Evolutionary conservation across 2,329 filamentous ascomycete genomes (phyloP).

Genomic region (Bipolaris victoriae): DNA sequence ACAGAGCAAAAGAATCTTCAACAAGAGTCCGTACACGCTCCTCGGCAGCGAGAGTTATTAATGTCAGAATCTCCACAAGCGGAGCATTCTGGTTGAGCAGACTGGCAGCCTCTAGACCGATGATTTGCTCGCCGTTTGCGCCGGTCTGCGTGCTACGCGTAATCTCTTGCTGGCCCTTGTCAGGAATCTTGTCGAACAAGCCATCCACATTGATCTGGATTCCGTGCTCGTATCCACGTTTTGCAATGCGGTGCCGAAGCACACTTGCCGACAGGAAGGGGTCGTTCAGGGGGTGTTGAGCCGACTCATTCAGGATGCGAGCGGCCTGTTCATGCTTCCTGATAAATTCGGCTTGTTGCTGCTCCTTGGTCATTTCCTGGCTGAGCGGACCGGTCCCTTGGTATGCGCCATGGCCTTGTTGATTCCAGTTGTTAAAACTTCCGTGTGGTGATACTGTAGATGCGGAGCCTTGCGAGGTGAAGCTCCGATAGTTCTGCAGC

Average conservation of each 20-base stretch:
- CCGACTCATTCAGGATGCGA: conserved; percentile 63
- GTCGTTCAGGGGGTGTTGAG: conserved; percentile 73
- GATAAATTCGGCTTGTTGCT: conserved; percentile 69
- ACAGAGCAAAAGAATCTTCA: conserved; percentile 75
- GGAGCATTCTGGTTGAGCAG: conserved; percentile 74
- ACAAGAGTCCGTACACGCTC: conserved; percentile 77
- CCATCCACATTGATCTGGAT: conserved; percentile 65
- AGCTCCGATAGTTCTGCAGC: conserved; percentile 67
- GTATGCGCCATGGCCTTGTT: conserved; percentile 49
- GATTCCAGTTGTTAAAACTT: conserved; percentile 56
- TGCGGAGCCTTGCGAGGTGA: conserved; percentile 46
- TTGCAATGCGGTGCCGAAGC: conserved; percentile 61
- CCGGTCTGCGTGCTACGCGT: conserved; percentile 55
- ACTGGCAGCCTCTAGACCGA: conserved; percentile 62
- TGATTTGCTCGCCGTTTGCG: conserved; percentile 66
- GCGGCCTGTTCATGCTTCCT: conserved; percentile 71
- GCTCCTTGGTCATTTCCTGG: conserved; percentile 69
- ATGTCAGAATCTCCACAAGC: conserved; percentile 79
- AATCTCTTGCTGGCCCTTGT: conserved; percentile 38
- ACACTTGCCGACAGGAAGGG: conserved; percentile 72
- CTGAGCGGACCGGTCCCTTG: conserved; percentile 48
- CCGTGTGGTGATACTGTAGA: conserved; percentile 50
- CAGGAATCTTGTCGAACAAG: conserved; percentile 53
- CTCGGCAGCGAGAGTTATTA: conserved; percentile 82
- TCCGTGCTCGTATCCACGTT: conserved; percentile 64